Evolutionary conservation across 495 filamentous ascomycete genomes (phyloP).

Genomic region (Podospora conica): DNA sequence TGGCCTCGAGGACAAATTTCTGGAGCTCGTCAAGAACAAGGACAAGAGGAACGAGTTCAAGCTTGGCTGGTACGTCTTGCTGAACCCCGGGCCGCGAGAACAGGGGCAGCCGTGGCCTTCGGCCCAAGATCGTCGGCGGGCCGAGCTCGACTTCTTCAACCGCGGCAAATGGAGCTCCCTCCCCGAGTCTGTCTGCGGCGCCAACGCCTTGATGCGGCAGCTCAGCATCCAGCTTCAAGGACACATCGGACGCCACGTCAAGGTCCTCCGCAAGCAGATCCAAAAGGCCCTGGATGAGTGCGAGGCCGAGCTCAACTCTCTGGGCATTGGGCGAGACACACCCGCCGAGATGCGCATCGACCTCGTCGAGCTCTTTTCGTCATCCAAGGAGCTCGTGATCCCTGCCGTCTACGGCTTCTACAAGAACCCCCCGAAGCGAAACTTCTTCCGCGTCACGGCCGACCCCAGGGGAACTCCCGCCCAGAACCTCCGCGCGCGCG

Average conservation of each 20-base stretch:
- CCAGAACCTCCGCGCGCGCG: slow-evolving; percentile 37
- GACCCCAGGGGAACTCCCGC: slow-evolving; percentile 34
- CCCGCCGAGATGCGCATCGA: slow-evolving; percentile 36
- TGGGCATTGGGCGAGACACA: slow-evolving; percentile 33
- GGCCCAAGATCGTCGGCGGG: slow-evolving; percentile 22
- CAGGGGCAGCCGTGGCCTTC: slow-evolving; percentile 27
- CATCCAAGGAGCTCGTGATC: slow-evolving; percentile 34
- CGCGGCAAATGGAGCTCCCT: slow-evolving; percentile 39
- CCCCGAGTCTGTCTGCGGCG: slow-evolving; percentile 27
- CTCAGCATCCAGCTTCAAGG: slow-evolving; percentile 35
- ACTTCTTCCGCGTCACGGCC: slow-evolving; percentile 34
- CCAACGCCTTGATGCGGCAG: slow-evolving; percentile 30
- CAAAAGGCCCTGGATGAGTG: slow-evolving; percentile 34
- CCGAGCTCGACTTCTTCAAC: slow-evolving; percentile 31
- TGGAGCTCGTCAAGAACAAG: slow-evolving; percentile 52
- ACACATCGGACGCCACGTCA: slow-evolving; percentile 35
- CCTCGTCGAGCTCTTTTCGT: slow-evolving; percentile 34
- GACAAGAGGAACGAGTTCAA: slow-evolving; percentile 46
- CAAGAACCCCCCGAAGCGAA: slow-evolving; percentile 35
- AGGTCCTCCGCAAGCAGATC: slow-evolving; percentile 30
- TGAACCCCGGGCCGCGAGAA: slow-evolving; percentile 46
- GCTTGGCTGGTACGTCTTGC: slow-evolving; percentile 60
- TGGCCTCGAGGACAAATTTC: slow-evolving; percentile 43
- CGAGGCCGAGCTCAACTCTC: slow-evolving; percentile 31
- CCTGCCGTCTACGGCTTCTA: slow-evolving; percentile 37